These are phyloP conservation scores for Ceraceosorus bombacis DNA, from an alignment of 1,284 basidiomycete genomes.

Conservation along the genomic window DNA sequence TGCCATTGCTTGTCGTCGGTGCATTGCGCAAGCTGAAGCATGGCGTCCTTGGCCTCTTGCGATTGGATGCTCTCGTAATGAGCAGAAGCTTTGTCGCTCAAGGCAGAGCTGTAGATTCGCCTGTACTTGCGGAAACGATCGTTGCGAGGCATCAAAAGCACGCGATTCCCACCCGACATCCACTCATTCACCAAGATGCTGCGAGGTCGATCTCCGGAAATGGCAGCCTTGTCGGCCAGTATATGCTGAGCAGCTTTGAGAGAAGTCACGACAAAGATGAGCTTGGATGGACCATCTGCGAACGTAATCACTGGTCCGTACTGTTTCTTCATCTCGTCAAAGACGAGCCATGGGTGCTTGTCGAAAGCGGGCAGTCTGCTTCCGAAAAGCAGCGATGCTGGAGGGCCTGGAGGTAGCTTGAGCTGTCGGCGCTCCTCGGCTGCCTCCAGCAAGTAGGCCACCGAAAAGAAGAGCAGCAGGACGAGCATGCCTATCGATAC, in stretches of 20 bases:
- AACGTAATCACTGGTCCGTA: slow-evolving; percentile 22
- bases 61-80: slow-evolving; percentile 23
- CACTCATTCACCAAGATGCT: slow-evolving; percentile 26
- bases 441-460: neutral
- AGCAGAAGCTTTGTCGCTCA: slow-evolving; percentile 22
- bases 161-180: slow-evolving; percentile 25
- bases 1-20: slow-evolving; percentile 9
- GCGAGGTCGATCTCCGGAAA: slow-evolving; percentile 13
- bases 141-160: slow-evolving; percentile 23
- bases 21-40: slow-evolving; percentile 12
- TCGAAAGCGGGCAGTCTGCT: neutral
- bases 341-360: neutral
- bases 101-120: slow-evolving; percentile 19
- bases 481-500: neutral
- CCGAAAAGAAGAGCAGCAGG: neutral
- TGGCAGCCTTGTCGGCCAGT: slow-evolving; percentile 13
- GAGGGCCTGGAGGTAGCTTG: neutral
- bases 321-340: neutral
- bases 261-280: slow-evolving; percentile 17
- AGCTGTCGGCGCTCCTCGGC: no score
- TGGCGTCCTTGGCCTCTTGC: slow-evolving; percentile 13
- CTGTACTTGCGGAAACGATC: slow-evolving; percentile 23
- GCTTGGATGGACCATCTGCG: slow-evolving; percentile 8
- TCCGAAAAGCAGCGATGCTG: neutral
- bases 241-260: slow-evolving; percentile 17